Evolutionary conservation across 2,329 filamentous ascomycete species (phyloP), one percentile per base, ranked within the genome.

Genomic region (Pseudogymnoascus sp.): DNA sequence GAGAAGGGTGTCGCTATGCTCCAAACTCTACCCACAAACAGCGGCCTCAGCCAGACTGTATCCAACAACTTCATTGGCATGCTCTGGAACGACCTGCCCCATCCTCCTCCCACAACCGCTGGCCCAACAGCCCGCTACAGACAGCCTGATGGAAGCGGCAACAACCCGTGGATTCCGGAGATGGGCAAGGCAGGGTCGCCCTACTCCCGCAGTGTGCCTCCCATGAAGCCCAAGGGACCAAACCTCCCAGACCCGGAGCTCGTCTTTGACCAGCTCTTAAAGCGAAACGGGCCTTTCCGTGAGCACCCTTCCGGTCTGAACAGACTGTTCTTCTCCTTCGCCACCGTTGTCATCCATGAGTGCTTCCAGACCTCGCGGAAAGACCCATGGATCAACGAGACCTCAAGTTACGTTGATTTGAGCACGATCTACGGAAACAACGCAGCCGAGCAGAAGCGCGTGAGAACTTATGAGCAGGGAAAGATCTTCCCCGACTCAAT

Each of bases 1-100:
- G 80, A 83, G 65, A 71, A 82, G 70, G 80, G 78, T 15, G 79
- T 83, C 1, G 69, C 76, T 10, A 80, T 82, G 77, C 74, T 82
- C 18, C 79, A 82, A 64, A 71, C 72, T 1, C 69, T 82, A n/a
- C 79, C 79, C 7, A 65, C 71, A 12, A 79, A 81, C 69, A 81
- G 79, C 65, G 75, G 78, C 10, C 71, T 81, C n/a, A 75, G 76
- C 59, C 68, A 74, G 42, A 76, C 73, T n/a, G 72, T 80, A 5
- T 79, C 79, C 3, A 75, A 79, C 69, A 75, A 74, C 21, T 82
- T 82, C 69, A 81, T 82, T 63, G 72, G 72, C 5, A 80, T 81
- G 79, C 74, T 83, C 3, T 83, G 77, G 74, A 69, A 78, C 64
- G 79, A 82, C 66, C 72, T 83, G 12, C 80, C 79, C 33, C 80